Conservation (phyloP, 352 stramenopile species). For the Saprolegnia diclina region DNA sequence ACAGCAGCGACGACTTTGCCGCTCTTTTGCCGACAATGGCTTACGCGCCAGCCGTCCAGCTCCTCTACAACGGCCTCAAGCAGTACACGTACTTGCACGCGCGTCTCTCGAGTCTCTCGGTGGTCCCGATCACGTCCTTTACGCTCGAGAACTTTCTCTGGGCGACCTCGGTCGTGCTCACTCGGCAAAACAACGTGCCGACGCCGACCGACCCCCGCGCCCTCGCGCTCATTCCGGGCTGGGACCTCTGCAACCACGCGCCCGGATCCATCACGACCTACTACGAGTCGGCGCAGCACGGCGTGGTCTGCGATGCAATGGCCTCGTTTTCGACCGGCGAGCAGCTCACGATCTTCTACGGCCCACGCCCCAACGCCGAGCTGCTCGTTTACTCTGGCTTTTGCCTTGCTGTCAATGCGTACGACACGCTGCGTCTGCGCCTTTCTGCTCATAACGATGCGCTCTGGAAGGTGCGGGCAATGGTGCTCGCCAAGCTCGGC, state of each 20-base stretch:
- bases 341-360: constrained; percentile 59
- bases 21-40: constrained; percentile 38
- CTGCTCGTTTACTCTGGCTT: constrained; percentile 58
- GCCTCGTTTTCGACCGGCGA: constrained; percentile 34
- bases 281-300: constrained; percentile 31
- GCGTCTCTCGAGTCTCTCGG: constrained; percentile 29
- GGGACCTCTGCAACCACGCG: constrained; percentile 66
- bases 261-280: constrained; percentile 41
- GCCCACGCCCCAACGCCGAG: constrained; percentile 45
- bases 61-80: constrained; percentile 57
- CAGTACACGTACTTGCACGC: constrained; percentile 49
- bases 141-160: constrained; percentile 53
- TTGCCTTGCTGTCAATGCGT: constrained; percentile 37
- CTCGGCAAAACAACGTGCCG: constrained; percentile 44
- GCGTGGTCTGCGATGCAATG: constrained; percentile 44
- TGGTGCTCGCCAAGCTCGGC: constrained; percentile 34
- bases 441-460: constrained; percentile 28
- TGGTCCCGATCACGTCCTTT: constrained; percentile 36
- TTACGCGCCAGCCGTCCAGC: constrained; percentile 38
- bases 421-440: constrained; percentile 31
- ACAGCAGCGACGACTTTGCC: constrained; percentile 40
- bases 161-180: constrained; percentile 49
- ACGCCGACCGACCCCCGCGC: constrained; percentile 14
- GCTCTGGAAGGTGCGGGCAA: constrained; percentile 40
- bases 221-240: constrained; percentile 53